Base-by-base conservation (phyloP, 305 asterid species). In the Fraxinus nigra region DNA sequence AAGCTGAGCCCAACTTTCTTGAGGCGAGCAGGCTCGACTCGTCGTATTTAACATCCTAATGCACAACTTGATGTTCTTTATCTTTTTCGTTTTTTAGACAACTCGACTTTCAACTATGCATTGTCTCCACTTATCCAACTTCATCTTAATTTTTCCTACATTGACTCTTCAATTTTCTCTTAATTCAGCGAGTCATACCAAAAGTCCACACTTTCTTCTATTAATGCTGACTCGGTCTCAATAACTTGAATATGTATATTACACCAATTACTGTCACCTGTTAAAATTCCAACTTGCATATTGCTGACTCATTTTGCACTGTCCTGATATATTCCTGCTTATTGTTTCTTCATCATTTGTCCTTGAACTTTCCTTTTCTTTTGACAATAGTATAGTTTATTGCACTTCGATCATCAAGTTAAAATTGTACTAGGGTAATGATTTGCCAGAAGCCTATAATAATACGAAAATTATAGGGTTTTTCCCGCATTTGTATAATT, bases 231-330 rank as follows among this genome's bases (percentile, higher is more conserved):
- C 59, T 48, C 59, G 1, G 59, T 4, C 20, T 48, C 59, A 14
- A 48, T 48, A 48, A 48, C 59, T 16, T 4, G 59, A 16, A 48
- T 14, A 48, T 14, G 59, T 13, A 48, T 48, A 14, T 48, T 48
- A 48, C 59, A 3, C 59, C 59, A 48, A 7, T 40, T 38, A 38
- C 46, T 38, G 80, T 11, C 30, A 16, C 5, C 38, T 13, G 65
- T 33, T 67, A 28, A 51, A 56, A 56, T 0, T 40, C 22, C 56
- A 38, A 63, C 63, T 63, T 43, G 80, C 18, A 70, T 81, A 40
- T 73, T 84, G 84, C 72, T 85, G 83, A 85, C 85, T 85, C 87
- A 78, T 75, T 81, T 9, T 85, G 85, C 87, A 81, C 85, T 81
- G 75, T 81, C 51, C 16, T 43, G 46, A 78, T 4, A 54, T 54